Conservation (phyloP, 2,329 filamentous ascomycete species). For the Rugonectria rugulosa region DNA sequence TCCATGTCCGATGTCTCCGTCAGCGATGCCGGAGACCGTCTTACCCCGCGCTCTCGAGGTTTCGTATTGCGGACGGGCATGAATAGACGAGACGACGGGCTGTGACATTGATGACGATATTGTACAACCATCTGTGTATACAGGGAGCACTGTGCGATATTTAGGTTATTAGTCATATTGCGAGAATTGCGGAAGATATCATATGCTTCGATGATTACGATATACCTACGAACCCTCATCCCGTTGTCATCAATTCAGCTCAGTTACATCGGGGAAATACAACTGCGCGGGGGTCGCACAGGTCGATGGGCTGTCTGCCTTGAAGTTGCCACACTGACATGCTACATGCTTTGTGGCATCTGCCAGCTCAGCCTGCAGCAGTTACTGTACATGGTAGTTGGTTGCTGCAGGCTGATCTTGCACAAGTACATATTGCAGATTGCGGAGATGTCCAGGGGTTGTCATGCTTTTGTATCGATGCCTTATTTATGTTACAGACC, state of each 20-base stretch:
- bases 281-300: constrained; percentile 8
- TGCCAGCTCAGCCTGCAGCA: constrained; percentile 27
- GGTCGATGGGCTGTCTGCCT: not conserved
- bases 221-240: too few relatives aligned
- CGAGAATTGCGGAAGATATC: too few relatives aligned
- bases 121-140: too few relatives aligned
- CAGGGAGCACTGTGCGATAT: too few relatives aligned
- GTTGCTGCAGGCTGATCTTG: not conserved
- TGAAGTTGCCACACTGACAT: constrained; percentile 10
- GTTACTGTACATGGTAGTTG: not conserved
- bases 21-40: constrained; percentile 17
- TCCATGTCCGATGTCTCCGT: not conserved
- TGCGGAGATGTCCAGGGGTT: not conserved
- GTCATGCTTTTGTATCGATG: not conserved
- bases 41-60: constrained; percentile 16
- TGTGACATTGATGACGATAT: not conserved
- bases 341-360: constrained; percentile 5
- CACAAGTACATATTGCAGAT: not conserved
- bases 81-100: not conserved
- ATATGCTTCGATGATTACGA: too few relatives aligned
- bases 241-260: not conserved
- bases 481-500: not conserved
- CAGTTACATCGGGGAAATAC: constrained; percentile 15
- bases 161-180: too few relatives aligned
- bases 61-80: too few relatives aligned